Percentiles rank a stretch among this genome's conserved stretches.
Evolutionary conservation across 1,139 yeast genomes (phyloP).

Genomic region (Diutina catenulata): DNA sequence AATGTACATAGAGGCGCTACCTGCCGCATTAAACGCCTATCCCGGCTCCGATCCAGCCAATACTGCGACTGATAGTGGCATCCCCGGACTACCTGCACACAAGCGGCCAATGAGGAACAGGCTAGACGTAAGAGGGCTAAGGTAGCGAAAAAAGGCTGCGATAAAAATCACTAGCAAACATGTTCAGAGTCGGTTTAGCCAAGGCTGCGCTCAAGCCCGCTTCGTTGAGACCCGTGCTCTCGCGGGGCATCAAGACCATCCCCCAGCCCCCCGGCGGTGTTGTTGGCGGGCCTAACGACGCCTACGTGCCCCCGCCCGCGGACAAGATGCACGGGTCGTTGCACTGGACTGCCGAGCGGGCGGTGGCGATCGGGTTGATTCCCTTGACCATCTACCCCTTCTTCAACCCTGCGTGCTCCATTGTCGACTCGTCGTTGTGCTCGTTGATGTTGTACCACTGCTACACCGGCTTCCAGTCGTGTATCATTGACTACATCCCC

Average conservation of each 20-base stretch:
- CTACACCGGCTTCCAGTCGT: slow-evolving; percentile 62
- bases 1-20: too few relatives aligned
- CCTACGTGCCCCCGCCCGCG: slow-evolving; percentile 51
- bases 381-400: slow-evolving; percentile 44
- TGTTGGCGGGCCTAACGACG: slow-evolving; percentile 68
- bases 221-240: slow-evolving; percentile 10
- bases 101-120: too few relatives aligned
- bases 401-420: slow-evolving; percentile 33
- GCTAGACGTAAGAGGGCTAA: too few relatives aligned
- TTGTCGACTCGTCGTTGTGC: slow-evolving; percentile 49
- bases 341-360: slow-evolving; percentile 82
- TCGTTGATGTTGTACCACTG: slow-evolving; percentile 49
- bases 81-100: too few relatives aligned
- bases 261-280: slow-evolving; percentile 64
- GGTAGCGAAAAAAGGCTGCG: too few relatives aligned
- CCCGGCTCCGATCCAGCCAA: too few relatives aligned
- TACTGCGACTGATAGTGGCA: too few relatives aligned
- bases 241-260: slow-evolving; percentile 28
- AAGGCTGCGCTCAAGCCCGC: slow-evolving; percentile 6
- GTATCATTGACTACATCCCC: slow-evolving; percentile 74
- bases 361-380: slow-evolving; percentile 53
- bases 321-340: slow-evolving; percentile 65
- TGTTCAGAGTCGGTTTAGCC: slow-evolving; percentile 5
- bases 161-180: too few relatives aligned
- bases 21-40: too few relatives aligned